A percentile compares a stretch with the other conserved stretches of the same genome.
Evolutionary conservation across 768 basidiomycete species (phyloP).

Genomic region (Auricularia cornea): DNA sequence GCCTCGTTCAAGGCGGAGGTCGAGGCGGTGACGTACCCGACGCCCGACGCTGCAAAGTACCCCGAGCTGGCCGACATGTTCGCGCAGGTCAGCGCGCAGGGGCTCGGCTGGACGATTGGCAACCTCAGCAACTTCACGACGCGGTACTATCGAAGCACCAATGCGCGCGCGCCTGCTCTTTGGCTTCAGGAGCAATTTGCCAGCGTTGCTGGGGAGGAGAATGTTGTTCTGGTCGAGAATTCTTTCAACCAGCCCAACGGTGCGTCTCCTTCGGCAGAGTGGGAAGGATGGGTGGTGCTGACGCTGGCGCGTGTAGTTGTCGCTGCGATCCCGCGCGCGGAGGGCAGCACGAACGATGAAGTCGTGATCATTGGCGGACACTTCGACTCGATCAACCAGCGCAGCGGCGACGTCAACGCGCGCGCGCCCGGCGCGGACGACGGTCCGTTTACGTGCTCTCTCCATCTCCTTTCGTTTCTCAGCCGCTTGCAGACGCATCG

Average conservation of each 20-base stretch:
- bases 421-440: conserved; percentile 3
- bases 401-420: too few relatives aligned
- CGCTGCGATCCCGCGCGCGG: too few relatives aligned
- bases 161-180: background rate
- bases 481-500: background rate
- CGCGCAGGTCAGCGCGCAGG: background rate
- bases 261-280: background rate
- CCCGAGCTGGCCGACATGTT: too few relatives aligned
- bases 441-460: background rate
- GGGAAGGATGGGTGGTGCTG: too few relatives aligned
- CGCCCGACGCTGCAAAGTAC: too few relatives aligned
- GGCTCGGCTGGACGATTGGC: background rate
- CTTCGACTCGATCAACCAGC: conserved; percentile 4
- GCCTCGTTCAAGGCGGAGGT: background rate
- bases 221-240: conserved; percentile 4
- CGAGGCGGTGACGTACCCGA: background rate
- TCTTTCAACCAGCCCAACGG: conserved; percentile 5
- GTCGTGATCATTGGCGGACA: conserved; percentile 2
- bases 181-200: background rate
- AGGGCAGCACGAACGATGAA: background rate
- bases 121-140: conserved; percentile 3
- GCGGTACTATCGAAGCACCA: conserved; percentile 4
- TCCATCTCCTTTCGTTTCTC: too few relatives aligned
- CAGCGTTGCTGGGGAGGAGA: background rate
- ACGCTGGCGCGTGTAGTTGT: background rate